Conservation (phyloP, 192 early-diverging fungal genomes). For the Coemansia furcata region DNA sequence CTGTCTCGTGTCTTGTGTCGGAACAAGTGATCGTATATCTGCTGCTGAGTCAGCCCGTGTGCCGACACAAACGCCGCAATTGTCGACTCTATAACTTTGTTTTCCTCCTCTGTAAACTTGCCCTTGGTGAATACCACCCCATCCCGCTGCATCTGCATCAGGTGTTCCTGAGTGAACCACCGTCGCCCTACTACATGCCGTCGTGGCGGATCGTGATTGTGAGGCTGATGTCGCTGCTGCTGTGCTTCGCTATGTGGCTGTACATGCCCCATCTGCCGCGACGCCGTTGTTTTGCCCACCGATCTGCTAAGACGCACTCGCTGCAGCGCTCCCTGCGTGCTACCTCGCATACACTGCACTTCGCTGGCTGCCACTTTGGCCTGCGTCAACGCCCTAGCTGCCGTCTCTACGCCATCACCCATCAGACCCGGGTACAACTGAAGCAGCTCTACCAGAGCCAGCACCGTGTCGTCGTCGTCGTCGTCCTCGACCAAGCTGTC, state of each 20-base stretch:
- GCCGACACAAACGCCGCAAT: conserved; percentile 19
- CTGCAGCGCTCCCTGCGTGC: conserved; percentile 23
- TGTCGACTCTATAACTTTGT: conserved; percentile 26
- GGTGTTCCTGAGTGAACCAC: conserved; percentile 42
- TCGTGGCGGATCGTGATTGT: not conserved
- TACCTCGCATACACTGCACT: conserved; percentile 3
- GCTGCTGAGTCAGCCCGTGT: conserved; percentile 26
- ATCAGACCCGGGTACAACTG: conserved; percentile 44
- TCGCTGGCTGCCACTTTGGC: conserved; percentile 33
- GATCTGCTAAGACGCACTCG: conserved; percentile 28
- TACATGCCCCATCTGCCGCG: not conserved
- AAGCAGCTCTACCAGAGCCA: conserved; percentile 32
- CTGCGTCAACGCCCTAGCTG: conserved; percentile 41
- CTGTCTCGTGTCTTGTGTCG: conserved; percentile 13
- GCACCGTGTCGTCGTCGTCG: not conserved
- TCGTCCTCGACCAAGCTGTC: not conserved
- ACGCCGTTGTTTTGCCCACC: not conserved
- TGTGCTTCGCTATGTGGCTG: not conserved
- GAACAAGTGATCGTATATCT: conserved; percentile 44
- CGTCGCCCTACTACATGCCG: conserved; percentile 12
- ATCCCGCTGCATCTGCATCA: conserved; percentile 34
- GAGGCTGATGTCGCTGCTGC: not conserved
- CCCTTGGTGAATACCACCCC: conserved; percentile 49
- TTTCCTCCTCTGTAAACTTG: conserved; percentile 47
- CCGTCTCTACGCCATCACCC: conserved; percentile 29